phyloP scores from a whole-genome alignment of 768 basidiomycete genomes.

The Boletus rubescentipes region DNA sequence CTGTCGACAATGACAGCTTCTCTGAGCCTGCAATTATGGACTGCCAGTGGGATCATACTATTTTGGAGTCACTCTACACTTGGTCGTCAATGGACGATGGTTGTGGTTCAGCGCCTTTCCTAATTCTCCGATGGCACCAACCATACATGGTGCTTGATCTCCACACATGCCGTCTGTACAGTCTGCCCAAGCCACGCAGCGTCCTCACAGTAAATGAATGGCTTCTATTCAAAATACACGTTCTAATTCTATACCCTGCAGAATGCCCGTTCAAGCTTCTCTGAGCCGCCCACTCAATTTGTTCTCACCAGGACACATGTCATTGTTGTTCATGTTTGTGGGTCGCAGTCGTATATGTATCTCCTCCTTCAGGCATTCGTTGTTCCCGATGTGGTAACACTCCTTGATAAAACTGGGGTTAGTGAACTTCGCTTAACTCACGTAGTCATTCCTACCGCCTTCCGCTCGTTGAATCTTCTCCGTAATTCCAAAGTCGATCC shows the following conservation, averaged over 20 bases:
- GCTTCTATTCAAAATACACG: neutral
- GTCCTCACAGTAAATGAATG: neutral
- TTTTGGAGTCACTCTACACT: rapidly evolving
- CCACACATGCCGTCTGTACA: neutral
- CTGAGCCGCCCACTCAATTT: neutral
- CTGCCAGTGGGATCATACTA: too few relatives aligned
- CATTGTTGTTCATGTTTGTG: neutral
- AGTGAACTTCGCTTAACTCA: neutral
- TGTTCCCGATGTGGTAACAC: neutral
- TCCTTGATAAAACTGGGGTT: neutral
- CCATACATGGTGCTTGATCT: neutral
- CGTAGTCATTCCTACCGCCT: neutral
- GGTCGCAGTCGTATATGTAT: neutral
- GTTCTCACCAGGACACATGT: neutral
- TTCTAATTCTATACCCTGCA: neutral
- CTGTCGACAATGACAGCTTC: neutral
- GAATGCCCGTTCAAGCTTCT: too few relatives aligned
- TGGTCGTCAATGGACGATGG: neutral
- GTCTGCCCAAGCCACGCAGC: neutral
- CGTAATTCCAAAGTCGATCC: neutral
- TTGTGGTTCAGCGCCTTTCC: neutral
- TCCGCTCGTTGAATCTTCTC: neutral
- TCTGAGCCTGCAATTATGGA: neutral
- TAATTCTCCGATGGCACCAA: neutral
- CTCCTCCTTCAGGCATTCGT: neutral